A percentile compares a stretch with the other conserved stretches of the same genome.
phyloP scores from a whole-genome alignment of 805 yeast species.

The Myxozyma nipponensis region DNA sequence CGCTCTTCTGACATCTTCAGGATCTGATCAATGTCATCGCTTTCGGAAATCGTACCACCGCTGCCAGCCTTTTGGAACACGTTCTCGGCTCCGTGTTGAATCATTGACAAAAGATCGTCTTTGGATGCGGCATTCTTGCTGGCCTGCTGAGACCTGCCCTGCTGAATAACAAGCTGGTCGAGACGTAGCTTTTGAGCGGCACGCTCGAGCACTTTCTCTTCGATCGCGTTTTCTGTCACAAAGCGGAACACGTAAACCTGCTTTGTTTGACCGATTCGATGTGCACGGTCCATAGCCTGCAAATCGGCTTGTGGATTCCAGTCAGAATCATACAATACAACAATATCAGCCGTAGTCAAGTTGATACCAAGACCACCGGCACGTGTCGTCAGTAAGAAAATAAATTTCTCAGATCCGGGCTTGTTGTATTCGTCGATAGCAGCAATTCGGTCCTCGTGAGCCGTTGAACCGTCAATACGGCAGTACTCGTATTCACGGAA shows the following conservation, averaged over 20 bases:
- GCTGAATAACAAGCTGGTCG: conserved; percentile 94
- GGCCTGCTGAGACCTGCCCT: conserved; percentile 60
- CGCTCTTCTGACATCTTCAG: conserved; percentile 75
- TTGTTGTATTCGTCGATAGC: conserved; percentile 90
- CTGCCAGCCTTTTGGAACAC: conserved; percentile 57
- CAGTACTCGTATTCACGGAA: conserved; percentile 82
- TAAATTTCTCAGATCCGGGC: conserved; percentile 76
- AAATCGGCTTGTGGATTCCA: conserved; percentile 99
- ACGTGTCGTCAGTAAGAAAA: conserved; percentile 84
- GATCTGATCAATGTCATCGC: conserved; percentile 73
- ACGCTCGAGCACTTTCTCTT: conserved; percentile 90
- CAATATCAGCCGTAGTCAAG: conserved; percentile 87
- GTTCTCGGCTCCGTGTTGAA: conserved; percentile 91
- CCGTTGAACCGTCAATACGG: conserved; percentile 89
- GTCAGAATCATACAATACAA: conserved; percentile 83
- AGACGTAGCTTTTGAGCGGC: conserved; percentile 91
- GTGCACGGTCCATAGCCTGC: conserved; percentile 98
- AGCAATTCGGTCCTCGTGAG: conserved; percentile 85
- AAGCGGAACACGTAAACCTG: conserved; percentile 90
- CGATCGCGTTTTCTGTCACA: conserved; percentile 93
- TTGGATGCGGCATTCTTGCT: conserved; percentile 44
- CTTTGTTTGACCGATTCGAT: conserved; percentile 93
- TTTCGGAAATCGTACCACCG: conserved; percentile 34
- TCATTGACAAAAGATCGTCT: conserved; percentile 90
- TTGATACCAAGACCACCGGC: conserved; percentile 97